Evolutionary conservation across 306 rosid species (phyloP).

Genomic region (Acacia melanoxylon): DNA sequence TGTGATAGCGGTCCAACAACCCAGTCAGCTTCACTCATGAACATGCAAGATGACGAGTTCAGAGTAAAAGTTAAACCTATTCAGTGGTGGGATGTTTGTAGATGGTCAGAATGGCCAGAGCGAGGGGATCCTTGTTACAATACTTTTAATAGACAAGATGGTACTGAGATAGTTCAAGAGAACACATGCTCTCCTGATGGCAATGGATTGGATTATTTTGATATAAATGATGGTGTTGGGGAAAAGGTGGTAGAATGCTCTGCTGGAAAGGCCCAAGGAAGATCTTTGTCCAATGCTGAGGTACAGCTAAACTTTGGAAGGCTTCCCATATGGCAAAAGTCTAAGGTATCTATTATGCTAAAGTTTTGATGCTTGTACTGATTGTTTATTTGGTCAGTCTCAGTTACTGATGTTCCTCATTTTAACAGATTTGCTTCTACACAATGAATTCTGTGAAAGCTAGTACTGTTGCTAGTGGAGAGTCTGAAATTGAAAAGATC

Average conservation of each 20-base stretch:
- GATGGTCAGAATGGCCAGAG: slow-evolving; percentile 85
- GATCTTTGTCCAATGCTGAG: slow-evolving; percentile 82
- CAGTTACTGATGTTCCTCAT: slow-evolving; percentile 20
- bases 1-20: slow-evolving; percentile 42
- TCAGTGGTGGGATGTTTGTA: slow-evolving; percentile 96
- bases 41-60: slow-evolving; percentile 74
- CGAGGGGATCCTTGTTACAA: slow-evolving; percentile 57
- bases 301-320: slow-evolving; percentile 74
- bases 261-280: slow-evolving; percentile 52
- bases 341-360: slow-evolving; percentile 57
- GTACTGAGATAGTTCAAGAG: slow-evolving; percentile 42
- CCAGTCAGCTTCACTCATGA: slow-evolving; percentile 53
- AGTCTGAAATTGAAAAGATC: slow-evolving; percentile 76
- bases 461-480: slow-evolving; percentile 48
- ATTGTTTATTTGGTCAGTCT: slow-evolving; percentile 6
- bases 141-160: slow-evolving; percentile 52
- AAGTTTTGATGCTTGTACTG: slow-evolving; percentile 22
- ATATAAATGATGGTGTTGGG: slow-evolving; percentile 37
- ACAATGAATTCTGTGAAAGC: slow-evolving; percentile 47
- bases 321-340: slow-evolving; percentile 76
- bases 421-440: slow-evolving; percentile 63
- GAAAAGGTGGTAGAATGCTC: slow-evolving; percentile 31
- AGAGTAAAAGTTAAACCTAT: slow-evolving; percentile 89
- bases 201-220: slow-evolving; percentile 40
- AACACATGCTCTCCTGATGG: slow-evolving; percentile 44